Base-by-base conservation (phyloP, 441 rosid species). In the Gossypium gossypioides region DNA sequence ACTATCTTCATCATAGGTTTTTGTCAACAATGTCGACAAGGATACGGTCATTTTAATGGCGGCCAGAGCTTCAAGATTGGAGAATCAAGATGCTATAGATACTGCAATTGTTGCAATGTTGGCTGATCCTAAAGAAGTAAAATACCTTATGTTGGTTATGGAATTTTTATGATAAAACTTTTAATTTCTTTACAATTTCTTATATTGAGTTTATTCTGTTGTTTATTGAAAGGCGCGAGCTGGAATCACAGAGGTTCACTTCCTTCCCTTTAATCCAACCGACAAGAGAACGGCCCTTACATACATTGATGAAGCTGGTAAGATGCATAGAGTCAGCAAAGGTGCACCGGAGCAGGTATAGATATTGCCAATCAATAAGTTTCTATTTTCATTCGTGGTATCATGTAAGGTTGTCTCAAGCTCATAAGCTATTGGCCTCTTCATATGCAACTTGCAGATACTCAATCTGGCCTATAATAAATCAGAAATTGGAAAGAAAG, bases 241-340 rank as follows among this genome's bases (percentile, higher is more conserved):
- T 50, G 86, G 86, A 24, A 82, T 84, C 57, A 82, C 75, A 8
- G 90, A 86, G 70, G 78, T 84, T 79, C 90, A 84, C 82, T 88
- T 88, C 82, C 87, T 88, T 74, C 92, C 86, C 16, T 86, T 85
- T 57, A 86, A 85, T 75, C 88, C 84, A 37, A 78, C 84, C 19
- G 83, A 86, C 69, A 83, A 88, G 83, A 85, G 89, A 81, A 88
- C 90, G 18, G 86, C 89, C 15, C 78, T 88, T 59, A 81, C 90
- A 24, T 88, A 79, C 81, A 50, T 75, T 0, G 88, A 84, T 75
- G 37, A 59, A 21, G 77, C 68, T 32, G 89, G 83, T 44, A 85
- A 79, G 76, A 83, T 85, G 90, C 86, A 88, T 56, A 69, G 85
- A 72, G 87, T 80, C 68, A 88, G 89, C 80, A 86, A 88, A 80